Evolutionary conservation across 805 yeast genomes (phyloP).

Genomic region (Blastobotrys peoriensis): DNA sequence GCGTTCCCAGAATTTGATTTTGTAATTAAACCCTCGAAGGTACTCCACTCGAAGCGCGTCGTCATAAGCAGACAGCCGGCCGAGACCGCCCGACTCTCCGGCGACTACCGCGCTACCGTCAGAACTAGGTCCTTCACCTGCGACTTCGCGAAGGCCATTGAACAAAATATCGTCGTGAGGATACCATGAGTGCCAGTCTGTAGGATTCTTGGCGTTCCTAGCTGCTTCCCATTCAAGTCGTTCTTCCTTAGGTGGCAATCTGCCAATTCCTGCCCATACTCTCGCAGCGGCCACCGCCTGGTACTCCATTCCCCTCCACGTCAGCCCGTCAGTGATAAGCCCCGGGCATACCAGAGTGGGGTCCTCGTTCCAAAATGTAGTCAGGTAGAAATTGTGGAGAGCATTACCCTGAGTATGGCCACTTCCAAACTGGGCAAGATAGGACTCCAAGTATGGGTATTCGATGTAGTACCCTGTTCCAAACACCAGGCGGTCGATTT

Average conservation of each 20-base stretch:
- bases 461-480: conserved; percentile 37
- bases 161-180: neutral
- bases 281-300: conserved; percentile 15
- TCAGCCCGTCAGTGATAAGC: conserved; percentile 10
- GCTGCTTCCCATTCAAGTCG: conserved; percentile 9
- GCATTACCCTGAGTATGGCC: conserved; percentile 25
- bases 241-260: conserved; percentile 8
- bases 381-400: conserved; percentile 33
- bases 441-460: conserved; percentile 27
- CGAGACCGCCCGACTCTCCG: neutral
- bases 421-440: conserved; percentile 8
- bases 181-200: neutral
- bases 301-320: conserved; percentile 11
- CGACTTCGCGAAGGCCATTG: neutral
- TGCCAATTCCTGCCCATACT: conserved; percentile 5
- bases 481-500: conserved; percentile 30
- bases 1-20: neutral
- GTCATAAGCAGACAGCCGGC: neutral
- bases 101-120: too few species aligned
- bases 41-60: neutral
- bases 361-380: conserved; percentile 34
- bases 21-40: neutral
- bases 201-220: neutral
- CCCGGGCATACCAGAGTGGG: conserved; percentile 30
- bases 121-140: neutral